These are phyloP conservation scores for Discostella pseudostelligera DNA, from an alignment of 108 stramenopile genomes.

Conservation along the genomic window DNA sequence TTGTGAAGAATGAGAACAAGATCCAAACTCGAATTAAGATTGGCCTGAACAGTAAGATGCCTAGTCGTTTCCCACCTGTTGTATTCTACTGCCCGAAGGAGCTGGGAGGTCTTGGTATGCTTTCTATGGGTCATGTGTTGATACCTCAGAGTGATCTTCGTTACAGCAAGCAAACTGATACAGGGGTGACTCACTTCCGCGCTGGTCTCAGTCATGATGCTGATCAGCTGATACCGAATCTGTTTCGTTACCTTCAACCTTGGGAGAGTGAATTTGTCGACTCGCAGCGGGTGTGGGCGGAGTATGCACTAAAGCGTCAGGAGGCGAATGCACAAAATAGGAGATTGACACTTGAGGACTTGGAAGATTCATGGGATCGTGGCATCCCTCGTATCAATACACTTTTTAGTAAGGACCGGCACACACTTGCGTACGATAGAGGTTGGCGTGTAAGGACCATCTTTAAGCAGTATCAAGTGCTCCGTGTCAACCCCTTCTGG, in stretches of 20 bases:
- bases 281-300: slow-evolving; percentile 99
- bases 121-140: slow-evolving; percentile 98
- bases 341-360: slow-evolving; percentile 96
- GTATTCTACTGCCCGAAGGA: slow-evolving; percentile 97
- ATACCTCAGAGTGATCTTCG: slow-evolving; percentile 98
- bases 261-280: slow-evolving; percentile 99
- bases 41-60: slow-evolving; percentile 99
- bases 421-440: slow-evolving; percentile 95
- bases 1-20: slow-evolving; percentile 99
- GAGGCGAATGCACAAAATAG: slow-evolving; percentile 99
- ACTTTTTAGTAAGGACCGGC: slow-evolving; percentile 95
- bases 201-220: slow-evolving; percentile 97
- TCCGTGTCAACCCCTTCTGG: slow-evolving; percentile 96
- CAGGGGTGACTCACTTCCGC: slow-evolving; percentile 98
- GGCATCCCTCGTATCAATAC: slow-evolving; percentile 99
- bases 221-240: slow-evolving; percentile 98
- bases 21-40: slow-evolving; percentile 99
- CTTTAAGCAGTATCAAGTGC: slow-evolving; percentile 97
- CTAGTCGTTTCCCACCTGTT: slow-evolving; percentile 90
- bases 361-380: slow-evolving; percentile 99
- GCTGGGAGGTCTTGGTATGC: slow-evolving; percentile 98
- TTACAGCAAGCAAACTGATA: slow-evolving; percentile 98
- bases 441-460: slow-evolving; percentile 98
- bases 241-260: slow-evolving; percentile 97
- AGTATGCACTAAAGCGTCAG: slow-evolving; percentile 99